Conservation (phyloP, 1,284 basidiomycete species). For the Cryptococcus sp. region DNA sequence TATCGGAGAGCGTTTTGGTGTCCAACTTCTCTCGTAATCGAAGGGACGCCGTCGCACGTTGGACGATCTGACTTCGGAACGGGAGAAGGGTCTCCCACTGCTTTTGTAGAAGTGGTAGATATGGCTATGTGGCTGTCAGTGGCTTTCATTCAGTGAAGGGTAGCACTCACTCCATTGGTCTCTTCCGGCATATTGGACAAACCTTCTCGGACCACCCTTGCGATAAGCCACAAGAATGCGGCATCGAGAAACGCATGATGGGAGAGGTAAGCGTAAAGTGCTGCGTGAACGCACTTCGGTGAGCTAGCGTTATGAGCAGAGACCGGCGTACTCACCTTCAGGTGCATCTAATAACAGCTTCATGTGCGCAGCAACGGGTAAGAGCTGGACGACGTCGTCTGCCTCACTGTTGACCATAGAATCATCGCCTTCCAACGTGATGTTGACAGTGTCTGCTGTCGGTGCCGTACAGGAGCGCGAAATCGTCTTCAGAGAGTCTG, state of each 20-base stretch:
- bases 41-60: conserved; percentile 73
- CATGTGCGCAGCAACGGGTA: conserved; percentile 79
- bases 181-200: conserved; percentile 38
- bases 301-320: not conserved
- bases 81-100: conserved; percentile 86
- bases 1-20: conserved; percentile 60
- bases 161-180: conserved; percentile 31
- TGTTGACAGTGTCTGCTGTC: conserved; percentile 23
- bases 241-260: conserved; percentile 74
- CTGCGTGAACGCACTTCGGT: conserved; percentile 15
- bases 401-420: conserved; percentile 18
- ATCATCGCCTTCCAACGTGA: conserved; percentile 11
- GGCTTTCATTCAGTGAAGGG: not conserved
- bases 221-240: conserved; percentile 81
- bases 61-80: conserved; percentile 79
- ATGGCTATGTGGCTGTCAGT: conserved; percentile 26
- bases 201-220: conserved; percentile 65
- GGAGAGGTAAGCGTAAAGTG: conserved; percentile 77
- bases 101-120: conserved; percentile 73
- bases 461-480: conserved; percentile 41
- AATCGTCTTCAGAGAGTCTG: conserved; percentile 45
- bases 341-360: conserved; percentile 84
- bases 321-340: conserved; percentile 57
- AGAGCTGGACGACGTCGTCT: conserved; percentile 61
- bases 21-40: conserved; percentile 55